These are phyloP conservation scores for Prunus kanzakura DNA, from an alignment of 306 rosid species.

Conservation along the genomic window DNA sequence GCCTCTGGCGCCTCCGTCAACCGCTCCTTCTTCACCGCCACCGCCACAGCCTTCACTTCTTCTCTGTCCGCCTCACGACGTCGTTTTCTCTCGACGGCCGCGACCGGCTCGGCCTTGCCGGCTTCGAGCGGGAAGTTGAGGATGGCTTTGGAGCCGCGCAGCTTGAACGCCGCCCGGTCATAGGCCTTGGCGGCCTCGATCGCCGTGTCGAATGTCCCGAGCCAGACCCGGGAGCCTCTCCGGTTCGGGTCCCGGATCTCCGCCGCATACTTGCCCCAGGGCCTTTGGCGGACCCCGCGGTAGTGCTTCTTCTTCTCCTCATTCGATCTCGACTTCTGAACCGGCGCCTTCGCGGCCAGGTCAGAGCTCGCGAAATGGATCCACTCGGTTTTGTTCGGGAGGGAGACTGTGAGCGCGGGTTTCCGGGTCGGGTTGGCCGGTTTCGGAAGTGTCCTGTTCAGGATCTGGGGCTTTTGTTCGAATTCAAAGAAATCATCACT, in stretches of 20 bases:
- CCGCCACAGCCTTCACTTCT: conserved; percentile 22
- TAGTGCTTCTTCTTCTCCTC: conserved; percentile 36
- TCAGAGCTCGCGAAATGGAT: conserved; percentile 41
- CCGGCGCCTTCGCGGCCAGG: conserved; percentile 1
- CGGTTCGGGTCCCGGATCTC: conserved; percentile 85
- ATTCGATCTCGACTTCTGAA: not conserved
- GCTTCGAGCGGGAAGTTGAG: conserved; percentile 75
- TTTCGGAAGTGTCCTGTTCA: conserved; percentile 7
- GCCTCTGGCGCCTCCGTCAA: conserved; percentile 19
- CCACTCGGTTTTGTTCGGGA: conserved; percentile 68
- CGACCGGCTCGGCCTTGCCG: conserved; percentile 3
- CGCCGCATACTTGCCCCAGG: conserved; percentile 91
- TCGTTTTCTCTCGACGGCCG: conserved; percentile 33
- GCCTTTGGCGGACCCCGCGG: conserved; percentile 73
- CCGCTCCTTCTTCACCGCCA: conserved; percentile 53
- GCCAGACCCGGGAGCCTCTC: conserved; percentile 77
- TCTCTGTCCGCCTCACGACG: conserved; percentile 33
- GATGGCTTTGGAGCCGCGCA: conserved; percentile 82
- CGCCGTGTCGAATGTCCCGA: conserved; percentile 79
- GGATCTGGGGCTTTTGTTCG: conserved; percentile 12
- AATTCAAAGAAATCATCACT: not conserved
- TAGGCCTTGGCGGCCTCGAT: conserved; percentile 85
- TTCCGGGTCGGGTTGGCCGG: conserved; percentile 24
- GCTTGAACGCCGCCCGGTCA: conserved; percentile 73
- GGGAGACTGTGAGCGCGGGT: conserved; percentile 53